Base-by-base conservation (phyloP, 306 rosid genomes). In the Dalbergia cochinchinensis region DNA sequence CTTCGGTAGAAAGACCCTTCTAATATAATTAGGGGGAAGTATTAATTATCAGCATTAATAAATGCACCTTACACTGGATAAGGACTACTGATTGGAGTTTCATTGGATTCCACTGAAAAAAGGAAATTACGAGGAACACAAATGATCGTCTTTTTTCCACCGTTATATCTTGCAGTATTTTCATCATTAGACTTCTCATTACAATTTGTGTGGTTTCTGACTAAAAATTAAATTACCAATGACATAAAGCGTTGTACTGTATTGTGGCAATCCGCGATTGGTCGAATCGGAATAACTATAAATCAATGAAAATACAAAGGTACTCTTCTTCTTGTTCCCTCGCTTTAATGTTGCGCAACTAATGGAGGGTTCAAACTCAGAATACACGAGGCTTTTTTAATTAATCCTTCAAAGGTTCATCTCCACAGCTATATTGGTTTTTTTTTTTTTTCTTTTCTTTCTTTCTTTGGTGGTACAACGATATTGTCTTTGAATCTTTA, bases 61-160 rank as follows among this genome's bases (percentile, higher is more conserved):
- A 31, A 42, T 50, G n/a, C 45, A 67, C 45, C 7, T 58, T 69
- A 4, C 47, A 12, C 35, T 10, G 14, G 37, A 66, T 66, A 20
- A 50, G 57, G 57, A 47, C 59, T 11, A 60, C 7, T 68, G 19
- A 68, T 70, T 67, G 39, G 59, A 11, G 39, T 69, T 60, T 51
- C 81, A 82, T 82, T 69, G 85, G 85, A 82, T 82, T 82, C 85
- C 82, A 51, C n/a, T 39, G 54, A 22, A 76, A 77, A 53, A 39
- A 61, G 13, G 78, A 62, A 39, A 62, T 53, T 51, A 34, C 35
- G 51, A 76, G 78, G 20, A 48, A 59, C 61, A 44, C 26, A 57
- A 53, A 76, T 77, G 9, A 66, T 41, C 18, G 12, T 44, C 7
- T 14, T 64, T 53, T 51, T 19, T 54, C 66, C 58, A 66, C 74